Conservation (phyloP, 495 filamentous ascomycete genomes). For the Penicillium atrosanguineum region DNA sequence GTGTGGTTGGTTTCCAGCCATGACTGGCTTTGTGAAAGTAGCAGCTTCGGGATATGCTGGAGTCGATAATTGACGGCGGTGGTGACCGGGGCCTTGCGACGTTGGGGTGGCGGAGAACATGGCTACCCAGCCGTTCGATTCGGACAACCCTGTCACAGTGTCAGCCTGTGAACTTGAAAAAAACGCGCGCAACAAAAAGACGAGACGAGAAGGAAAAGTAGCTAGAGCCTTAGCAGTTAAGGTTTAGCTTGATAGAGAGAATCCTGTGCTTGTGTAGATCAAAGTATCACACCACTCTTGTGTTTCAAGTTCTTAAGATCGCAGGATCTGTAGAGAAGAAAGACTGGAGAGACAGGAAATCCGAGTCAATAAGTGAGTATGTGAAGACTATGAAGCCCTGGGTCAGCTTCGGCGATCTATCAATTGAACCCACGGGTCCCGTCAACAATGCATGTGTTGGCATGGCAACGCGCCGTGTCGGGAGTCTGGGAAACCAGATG, state of each 20-base stretch:
- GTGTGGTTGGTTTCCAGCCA: slow-evolving; percentile 16
- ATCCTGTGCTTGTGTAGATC: not conserved
- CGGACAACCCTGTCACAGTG: slow-evolving; percentile 33
- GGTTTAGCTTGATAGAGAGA: slow-evolving; percentile 4
- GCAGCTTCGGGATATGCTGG: slow-evolving; percentile 68
- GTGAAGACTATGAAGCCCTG: slow-evolving; percentile 19
- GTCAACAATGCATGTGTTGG: slow-evolving; percentile 48
- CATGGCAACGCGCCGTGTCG: slow-evolving; percentile 36
- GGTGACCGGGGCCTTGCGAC: slow-evolving; percentile 45
- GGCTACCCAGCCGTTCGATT: slow-evolving; percentile 26
- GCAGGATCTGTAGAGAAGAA: slow-evolving; percentile 8
- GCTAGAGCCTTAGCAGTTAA: slow-evolving; percentile 20
- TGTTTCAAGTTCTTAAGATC: not conserved
- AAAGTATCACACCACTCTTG: not conserved
- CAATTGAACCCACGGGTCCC: slow-evolving; percentile 35
- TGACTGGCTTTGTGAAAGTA: slow-evolving; percentile 4
- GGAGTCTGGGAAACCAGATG: slow-evolving; percentile 36
- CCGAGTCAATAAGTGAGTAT: slow-evolving; percentile 28
- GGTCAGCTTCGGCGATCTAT: slow-evolving; percentile 37
- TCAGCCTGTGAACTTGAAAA: slow-evolving; percentile 38
- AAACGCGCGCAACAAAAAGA: slow-evolving; percentile 20
- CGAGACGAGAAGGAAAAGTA: slow-evolving; percentile 21
- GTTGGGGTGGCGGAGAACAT: slow-evolving; percentile 25
- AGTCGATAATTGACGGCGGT: slow-evolving; percentile 87
- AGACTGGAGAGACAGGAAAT: slow-evolving; percentile 13